Evolutionary conservation across 768 basidiomycete genomes (phyloP).

Genomic region (Clathrus columnatus): DNA sequence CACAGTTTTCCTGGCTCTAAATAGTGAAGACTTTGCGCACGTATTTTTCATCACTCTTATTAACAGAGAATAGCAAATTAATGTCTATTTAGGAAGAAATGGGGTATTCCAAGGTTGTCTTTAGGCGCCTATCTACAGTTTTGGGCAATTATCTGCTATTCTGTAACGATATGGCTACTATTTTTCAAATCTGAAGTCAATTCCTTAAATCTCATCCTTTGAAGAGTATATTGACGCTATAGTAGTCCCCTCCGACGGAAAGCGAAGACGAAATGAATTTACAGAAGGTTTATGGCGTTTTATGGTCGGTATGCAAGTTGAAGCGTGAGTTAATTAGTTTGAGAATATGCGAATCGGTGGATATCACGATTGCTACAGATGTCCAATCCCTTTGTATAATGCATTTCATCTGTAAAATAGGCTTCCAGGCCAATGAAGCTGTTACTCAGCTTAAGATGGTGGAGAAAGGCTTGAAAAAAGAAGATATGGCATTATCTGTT

Average conservation of each 20-base stretch:
- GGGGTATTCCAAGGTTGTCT: slow-evolving; percentile 66
- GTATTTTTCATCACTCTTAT: slow-evolving; percentile 8
- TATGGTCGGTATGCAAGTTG: slow-evolving; percentile 89
- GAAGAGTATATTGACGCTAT: background rate
- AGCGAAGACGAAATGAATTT: slow-evolving; percentile 86
- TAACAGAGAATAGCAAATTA: slow-evolving; percentile 18
- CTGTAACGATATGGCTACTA: slow-evolving; percentile 81
- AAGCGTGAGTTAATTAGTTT: slow-evolving; percentile 51
- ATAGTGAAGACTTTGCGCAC: slow-evolving; percentile 85
- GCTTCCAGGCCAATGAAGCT: slow-evolving; percentile 90
- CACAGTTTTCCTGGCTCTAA: slow-evolving; percentile 95
- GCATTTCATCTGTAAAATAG: slow-evolving; percentile 88
- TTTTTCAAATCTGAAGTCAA: slow-evolving; percentile 84
- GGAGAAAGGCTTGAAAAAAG: slow-evolving; percentile 91
- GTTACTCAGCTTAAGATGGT: slow-evolving; percentile 89
- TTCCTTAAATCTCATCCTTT: slow-evolving; percentile 1
- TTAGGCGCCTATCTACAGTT: slow-evolving; percentile 78
- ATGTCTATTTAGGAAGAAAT: slow-evolving; percentile 42
- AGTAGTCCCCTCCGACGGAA: slow-evolving; percentile 63
- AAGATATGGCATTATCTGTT: slow-evolving; percentile 92
- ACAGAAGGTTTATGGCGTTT: slow-evolving; percentile 81
- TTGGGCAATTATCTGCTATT: slow-evolving; percentile 73
- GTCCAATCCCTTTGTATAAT: slow-evolving; percentile 80
- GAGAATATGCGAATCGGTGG: slow-evolving; percentile 4
- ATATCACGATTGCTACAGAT: too few relatives aligned